Evolutionary conservation across 345 rosid species (phyloP), one percentile per base, ranked within the genome.

Genomic region (Citrus cavaleriei): DNA sequence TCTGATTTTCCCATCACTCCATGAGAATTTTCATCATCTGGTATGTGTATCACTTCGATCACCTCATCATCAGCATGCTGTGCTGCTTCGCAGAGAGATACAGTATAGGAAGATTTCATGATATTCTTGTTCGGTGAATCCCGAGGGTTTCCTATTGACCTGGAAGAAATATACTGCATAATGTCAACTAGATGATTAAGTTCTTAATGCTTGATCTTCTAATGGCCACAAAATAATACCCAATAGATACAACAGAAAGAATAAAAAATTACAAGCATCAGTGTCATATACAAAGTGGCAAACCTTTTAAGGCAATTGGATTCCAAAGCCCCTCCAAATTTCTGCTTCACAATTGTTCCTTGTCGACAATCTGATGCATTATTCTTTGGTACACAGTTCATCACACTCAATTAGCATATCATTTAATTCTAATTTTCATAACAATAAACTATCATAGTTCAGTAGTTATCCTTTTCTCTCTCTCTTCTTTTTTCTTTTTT

Each of bases 361-460:
- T 84, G 92, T 80, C 98, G 90, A 87, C 90, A 91, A 66, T 94
- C 98, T 62, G 98, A 96, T 83, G 98, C 84, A 86, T 90, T 96
- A 42, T 90, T 91, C 98, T 96, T 78, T 70, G 27, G 82, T 66
- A 81, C 63, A 79, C 19, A 77, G 79, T 21, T 68, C n/a, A 82
- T 79, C 54, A 68, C 54, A 67, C 51, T 37, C 70, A 49, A 75
- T 76, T 58, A 62, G 28, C 30, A 25, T 73, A 61, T 75, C n/a
- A 57, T 64, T 24, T 10, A 40, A 62, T 6, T 49, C 22, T 34
- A 38, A 54, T 58, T 72, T 25, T 54, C 54, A 38, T 64, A 38
- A n/a, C 38, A 55, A 32, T 63, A 57, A 69, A 32, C 32, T 25
- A 21, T 18, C 19, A 77, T 32, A 24, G n/a, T 35, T 35, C 25